Conservation (phyloP, 2,329 filamentous ascomycete species). For the Ophiosphaerella narmari region DNA sequence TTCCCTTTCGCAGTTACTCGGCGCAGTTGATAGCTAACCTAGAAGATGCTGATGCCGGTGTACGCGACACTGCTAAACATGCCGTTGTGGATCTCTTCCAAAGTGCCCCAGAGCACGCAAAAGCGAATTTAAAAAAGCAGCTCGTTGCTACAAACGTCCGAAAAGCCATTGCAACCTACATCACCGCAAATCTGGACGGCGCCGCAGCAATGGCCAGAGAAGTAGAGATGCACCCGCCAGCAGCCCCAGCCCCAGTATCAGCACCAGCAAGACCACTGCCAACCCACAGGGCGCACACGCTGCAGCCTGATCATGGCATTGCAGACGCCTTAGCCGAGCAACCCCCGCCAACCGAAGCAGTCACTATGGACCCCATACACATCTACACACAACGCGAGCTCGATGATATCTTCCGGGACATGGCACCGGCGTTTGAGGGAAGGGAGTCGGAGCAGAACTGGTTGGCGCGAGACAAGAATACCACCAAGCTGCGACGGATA, state of each 20-base stretch:
- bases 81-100: constrained; percentile 83
- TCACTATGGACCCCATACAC: constrained; percentile 78
- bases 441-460: constrained; percentile 91
- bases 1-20: constrained; percentile 84
- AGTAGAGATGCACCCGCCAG: constrained; percentile 24
- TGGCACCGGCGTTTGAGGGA: constrained; percentile 82
- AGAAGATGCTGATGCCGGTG: constrained; percentile 86
- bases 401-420: constrained; percentile 83
- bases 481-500: constrained; percentile 75
- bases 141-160: constrained; percentile 83
- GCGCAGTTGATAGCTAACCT: constrained; percentile 81
- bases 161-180: constrained; percentile 81
- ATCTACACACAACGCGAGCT: constrained; percentile 84
- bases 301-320: constrained; percentile 51
- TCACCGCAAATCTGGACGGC: constrained; percentile 76
- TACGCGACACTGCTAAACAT: constrained; percentile 81
- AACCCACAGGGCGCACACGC: constrained; percentile 39
- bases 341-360: constrained; percentile 66
- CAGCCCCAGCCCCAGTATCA: constrained; percentile 22
- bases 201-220: constrained; percentile 54
- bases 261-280: constrained; percentile 24
- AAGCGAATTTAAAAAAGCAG: constrained; percentile 86
- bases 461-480: constrained; percentile 81
- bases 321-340: constrained; percentile 57
- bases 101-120: constrained; percentile 75